phyloP scores from a whole-genome alignment of 108 stramenopile genomes.

The Skeletonema costatum region DNA sequence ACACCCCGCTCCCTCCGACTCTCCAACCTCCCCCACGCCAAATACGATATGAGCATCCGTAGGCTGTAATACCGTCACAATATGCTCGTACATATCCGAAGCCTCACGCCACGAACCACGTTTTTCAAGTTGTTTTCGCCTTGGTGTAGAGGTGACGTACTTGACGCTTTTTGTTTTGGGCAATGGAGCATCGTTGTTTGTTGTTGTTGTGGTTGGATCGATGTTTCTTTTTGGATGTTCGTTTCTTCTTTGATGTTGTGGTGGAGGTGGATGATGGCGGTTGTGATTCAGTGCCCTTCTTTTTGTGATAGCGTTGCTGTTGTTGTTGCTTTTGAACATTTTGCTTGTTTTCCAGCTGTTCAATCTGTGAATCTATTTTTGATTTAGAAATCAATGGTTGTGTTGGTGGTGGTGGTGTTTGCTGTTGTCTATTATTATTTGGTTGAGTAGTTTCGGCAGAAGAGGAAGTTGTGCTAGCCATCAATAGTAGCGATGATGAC shows the following conservation, averaged over 20 bases:
- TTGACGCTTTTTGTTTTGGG: constrained; percentile 23
- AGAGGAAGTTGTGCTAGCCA: neutral
- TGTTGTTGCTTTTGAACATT: neutral
- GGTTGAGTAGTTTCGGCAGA: neutral
- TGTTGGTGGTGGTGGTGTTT: neutral
- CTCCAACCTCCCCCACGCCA: constrained; percentile 71
- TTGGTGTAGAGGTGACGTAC: constrained; percentile 34
- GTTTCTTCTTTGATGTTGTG: constrained; percentile 6
- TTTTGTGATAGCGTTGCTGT: neutral
- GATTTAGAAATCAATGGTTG: neutral
- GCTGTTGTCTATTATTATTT: neutral
- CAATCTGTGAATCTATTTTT: neutral
- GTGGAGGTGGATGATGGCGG: constrained; percentile 12
- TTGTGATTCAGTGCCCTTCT: neutral
- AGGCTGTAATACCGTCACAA: constrained; percentile 55
- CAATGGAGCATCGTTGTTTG: constrained; percentile 8
- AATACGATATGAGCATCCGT: constrained; percentile 71
- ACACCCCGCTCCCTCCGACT: constrained; percentile 50
- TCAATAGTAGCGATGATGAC: neutral
- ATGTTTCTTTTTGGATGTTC: neutral
- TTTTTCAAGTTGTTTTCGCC: constrained; percentile 14
- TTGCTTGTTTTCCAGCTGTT: neutral
- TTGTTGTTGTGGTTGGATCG: neutral
- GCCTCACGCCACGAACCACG: constrained; percentile 49
- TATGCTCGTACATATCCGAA: constrained; percentile 37